phyloP scores from a whole-genome alignment of 768 basidiomycete species.

The Xerocomus potaroensis region DNA sequence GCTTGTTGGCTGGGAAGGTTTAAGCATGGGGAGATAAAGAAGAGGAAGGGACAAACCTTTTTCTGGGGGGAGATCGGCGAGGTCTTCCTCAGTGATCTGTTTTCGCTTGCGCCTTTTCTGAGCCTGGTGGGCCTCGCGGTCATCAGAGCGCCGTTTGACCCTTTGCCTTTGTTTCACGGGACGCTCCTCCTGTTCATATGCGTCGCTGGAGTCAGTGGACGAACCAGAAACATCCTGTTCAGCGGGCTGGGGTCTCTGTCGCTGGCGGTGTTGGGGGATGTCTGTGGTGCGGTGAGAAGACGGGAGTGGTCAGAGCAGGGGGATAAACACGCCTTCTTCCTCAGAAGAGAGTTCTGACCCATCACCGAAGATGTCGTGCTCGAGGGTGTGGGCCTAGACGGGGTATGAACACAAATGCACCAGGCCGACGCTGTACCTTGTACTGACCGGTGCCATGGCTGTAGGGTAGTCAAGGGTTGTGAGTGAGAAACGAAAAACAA shows the following conservation, averaged over 20 bases:
- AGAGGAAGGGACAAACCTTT: slow-evolving; percentile 49
- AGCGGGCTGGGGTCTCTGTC: slow-evolving; percentile 27
- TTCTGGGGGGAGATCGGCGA: slow-evolving; percentile 68
- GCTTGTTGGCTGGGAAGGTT: slow-evolving; percentile 56
- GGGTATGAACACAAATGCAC: background rate
- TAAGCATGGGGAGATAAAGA: background rate
- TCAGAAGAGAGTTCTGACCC: slow-evolving; percentile 81
- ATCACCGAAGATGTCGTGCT: slow-evolving; percentile 76
- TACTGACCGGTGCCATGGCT: slow-evolving; percentile 15
- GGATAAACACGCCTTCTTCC: slow-evolving; percentile 44
- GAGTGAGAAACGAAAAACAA: too few species aligned
- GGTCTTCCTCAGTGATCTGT: slow-evolving; percentile 58
- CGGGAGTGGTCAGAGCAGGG: background rate
- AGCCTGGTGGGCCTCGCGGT: slow-evolving; percentile 33
- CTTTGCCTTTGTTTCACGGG: slow-evolving; percentile 22
- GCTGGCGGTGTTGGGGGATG: slow-evolving; percentile 39
- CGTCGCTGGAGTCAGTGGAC: slow-evolving; percentile 46
- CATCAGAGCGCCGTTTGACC: slow-evolving; percentile 40
- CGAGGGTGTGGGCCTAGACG: slow-evolving; percentile 36
- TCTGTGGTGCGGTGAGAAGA: slow-evolving; percentile 29
- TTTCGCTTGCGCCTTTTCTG: slow-evolving; percentile 58
- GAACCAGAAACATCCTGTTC: slow-evolving; percentile 35
- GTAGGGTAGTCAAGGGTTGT: background rate
- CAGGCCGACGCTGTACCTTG: too few species aligned
- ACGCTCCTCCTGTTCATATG: slow-evolving; percentile 44